phyloP scores from a whole-genome alignment of 805 yeast genomes.

The Candida ovalis region DNA sequence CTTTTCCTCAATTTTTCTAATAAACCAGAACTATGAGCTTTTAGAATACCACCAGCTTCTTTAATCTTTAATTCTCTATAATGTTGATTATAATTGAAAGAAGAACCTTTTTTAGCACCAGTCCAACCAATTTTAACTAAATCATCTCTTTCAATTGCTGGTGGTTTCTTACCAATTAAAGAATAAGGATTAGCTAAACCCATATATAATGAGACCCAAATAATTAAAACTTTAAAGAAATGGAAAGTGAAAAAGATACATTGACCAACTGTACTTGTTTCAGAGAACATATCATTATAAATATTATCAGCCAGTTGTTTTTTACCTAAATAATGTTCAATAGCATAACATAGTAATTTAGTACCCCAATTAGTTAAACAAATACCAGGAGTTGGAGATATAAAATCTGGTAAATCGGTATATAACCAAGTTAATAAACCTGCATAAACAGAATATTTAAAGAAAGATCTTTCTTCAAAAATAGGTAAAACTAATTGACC shows the following conservation, averaged over 20 bases:
- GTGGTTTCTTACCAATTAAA: slow-evolving; percentile 36
- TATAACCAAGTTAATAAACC: slow-evolving; percentile 72
- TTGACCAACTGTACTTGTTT: slow-evolving; percentile 47
- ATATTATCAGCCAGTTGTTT: slow-evolving; percentile 43
- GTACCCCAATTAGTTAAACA: slow-evolving; percentile 65
- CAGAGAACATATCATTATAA: slow-evolving; percentile 43
- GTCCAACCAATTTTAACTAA: slow-evolving; percentile 85
- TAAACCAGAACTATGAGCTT: slow-evolving; percentile 71
- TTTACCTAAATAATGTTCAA: slow-evolving; percentile 34
- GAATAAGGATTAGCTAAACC: slow-evolving; percentile 80
- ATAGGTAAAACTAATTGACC: slow-evolving; percentile 82
- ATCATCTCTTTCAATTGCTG: slow-evolving; percentile 44
- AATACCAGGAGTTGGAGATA: slow-evolving; percentile 90
- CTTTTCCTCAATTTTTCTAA: slow-evolving; percentile 54
- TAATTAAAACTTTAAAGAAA: slow-evolving; percentile 50
- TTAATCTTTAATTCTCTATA: slow-evolving; percentile 63
- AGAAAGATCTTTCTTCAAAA: slow-evolving; percentile 50
- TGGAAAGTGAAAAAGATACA: slow-evolving; percentile 71
- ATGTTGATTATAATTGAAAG: slow-evolving; percentile 65
- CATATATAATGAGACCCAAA: slow-evolving; percentile 55
- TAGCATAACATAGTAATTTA: slow-evolving; percentile 24
- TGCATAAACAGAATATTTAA: slow-evolving; percentile 37
- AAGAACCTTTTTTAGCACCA: slow-evolving; percentile 73
- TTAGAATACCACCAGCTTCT: slow-evolving; percentile 68
- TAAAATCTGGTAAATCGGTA: slow-evolving; percentile 85